Evolutionary conservation across 2,329 filamentous ascomycete genomes (phyloP).

Genomic region (Ceratocystis alfenasii): DNA sequence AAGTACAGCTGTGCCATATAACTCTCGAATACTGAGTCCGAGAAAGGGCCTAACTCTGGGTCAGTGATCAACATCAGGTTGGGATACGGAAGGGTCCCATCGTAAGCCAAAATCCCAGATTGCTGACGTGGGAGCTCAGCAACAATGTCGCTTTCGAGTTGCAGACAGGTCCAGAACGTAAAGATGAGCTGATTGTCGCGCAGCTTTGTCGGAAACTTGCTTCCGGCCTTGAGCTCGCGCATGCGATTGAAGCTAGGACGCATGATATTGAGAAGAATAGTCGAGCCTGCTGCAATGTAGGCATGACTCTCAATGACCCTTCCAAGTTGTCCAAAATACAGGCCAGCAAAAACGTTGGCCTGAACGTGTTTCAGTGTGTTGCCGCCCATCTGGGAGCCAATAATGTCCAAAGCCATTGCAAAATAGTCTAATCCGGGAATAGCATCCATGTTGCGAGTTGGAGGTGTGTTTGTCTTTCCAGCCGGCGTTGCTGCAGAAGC

Average conservation of each 20-base stretch:
- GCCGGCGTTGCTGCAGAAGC: slow-evolving; percentile 1
- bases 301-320: slow-evolving; percentile 74
- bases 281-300: slow-evolving; percentile 46
- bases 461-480: background rate
- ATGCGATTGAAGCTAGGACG: slow-evolving; percentile 51
- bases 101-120: slow-evolving; percentile 49
- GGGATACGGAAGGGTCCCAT: slow-evolving; percentile 55
- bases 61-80: slow-evolving; percentile 34
- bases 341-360: slow-evolving; percentile 67
- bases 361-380: slow-evolving; percentile 76
- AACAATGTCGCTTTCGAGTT: slow-evolving; percentile 87
- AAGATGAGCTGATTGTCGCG: slow-evolving; percentile 56
- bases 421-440: slow-evolving; percentile 88
- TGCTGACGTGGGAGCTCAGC: slow-evolving; percentile 63
- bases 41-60: slow-evolving; percentile 32
- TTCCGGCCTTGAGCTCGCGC: slow-evolving; percentile 32
- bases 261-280: slow-evolving; percentile 57
- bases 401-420: slow-evolving; percentile 70
- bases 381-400: slow-evolving; percentile 68
- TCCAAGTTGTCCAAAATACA: slow-evolving; percentile 82
- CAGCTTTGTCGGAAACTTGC: slow-evolving; percentile 28
- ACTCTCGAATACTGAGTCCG: slow-evolving; percentile 42
- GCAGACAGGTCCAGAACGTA: slow-evolving; percentile 86
- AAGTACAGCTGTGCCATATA: slow-evolving; percentile 54
- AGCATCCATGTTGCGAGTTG: slow-evolving; percentile 55